Evolutionary conservation across 257 asterid genomes (phyloP).

Genomic region (Cruciata laevipes): DNA sequence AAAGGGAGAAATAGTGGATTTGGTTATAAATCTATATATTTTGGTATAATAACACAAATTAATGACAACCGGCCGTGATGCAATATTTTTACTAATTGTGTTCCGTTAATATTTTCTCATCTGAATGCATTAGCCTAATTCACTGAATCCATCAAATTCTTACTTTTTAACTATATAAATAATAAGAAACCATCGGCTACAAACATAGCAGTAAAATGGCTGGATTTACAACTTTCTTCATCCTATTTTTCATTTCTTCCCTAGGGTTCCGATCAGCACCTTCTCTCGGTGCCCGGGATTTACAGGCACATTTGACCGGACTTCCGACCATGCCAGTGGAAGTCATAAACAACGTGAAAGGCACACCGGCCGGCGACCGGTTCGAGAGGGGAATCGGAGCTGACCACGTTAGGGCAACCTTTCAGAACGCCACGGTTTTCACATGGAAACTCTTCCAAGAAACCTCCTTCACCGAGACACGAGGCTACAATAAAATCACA

Average conservation of each 20-base stretch:
- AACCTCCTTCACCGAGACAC: conserved; percentile 26
- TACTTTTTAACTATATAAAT: no score
- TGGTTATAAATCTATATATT: no score
- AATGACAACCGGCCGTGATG: no score
- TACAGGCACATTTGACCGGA: neutral
- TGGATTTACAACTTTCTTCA: no score
- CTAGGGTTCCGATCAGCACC: neutral
- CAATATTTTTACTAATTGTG: no score
- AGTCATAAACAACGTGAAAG: conserved; percentile 31
- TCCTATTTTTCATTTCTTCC: neutral
- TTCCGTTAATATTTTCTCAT: no score
- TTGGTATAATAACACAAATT: no score
- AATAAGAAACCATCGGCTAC: neutral
- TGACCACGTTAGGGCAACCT: conserved; percentile 17
- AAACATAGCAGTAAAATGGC: neutral
- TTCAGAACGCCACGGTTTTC: conserved; percentile 28
- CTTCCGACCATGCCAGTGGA: neutral
- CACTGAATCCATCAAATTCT: no score
- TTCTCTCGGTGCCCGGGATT: no score
- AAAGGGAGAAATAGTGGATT: no score
- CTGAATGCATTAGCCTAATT: no score
- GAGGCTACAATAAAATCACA: conserved; percentile 26
- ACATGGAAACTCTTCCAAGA: conserved; percentile 42
- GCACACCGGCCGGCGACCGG: conserved; percentile 50
- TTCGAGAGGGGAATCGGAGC: conserved; percentile 42